Conservation (phyloP, 108 stramenopile species). For the Thalassiosira profunda region DNA sequence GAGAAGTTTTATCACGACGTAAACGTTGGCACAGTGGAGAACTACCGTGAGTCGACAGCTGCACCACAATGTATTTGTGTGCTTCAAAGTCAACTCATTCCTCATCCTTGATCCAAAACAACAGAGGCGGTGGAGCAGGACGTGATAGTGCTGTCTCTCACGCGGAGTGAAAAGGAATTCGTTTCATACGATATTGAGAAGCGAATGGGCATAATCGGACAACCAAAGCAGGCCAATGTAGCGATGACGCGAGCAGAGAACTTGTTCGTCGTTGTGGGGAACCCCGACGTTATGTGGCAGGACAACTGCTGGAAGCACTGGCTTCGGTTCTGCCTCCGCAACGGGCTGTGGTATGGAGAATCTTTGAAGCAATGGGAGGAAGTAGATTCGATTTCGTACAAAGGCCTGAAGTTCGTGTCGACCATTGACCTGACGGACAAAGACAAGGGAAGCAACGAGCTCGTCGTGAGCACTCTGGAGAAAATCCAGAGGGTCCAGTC, state of each 20-base stretch:
- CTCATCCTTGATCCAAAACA: no score
- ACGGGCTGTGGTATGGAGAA: constrained; percentile 76
- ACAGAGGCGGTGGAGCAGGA: constrained; percentile 79
- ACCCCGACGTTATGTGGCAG: constrained; percentile 60
- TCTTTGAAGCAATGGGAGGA: constrained; percentile 1
- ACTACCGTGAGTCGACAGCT: neutral
- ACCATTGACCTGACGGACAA: constrained; percentile 2
- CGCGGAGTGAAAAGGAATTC: constrained; percentile 56
- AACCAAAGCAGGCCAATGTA: constrained; percentile 76
- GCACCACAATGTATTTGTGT: neutral
- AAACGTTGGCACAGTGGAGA: no score
- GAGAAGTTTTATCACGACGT: constrained; percentile 45
- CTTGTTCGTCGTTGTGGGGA: constrained; percentile 73
- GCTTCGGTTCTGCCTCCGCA: constrained; percentile 67
- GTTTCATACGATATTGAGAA: constrained; percentile 52
- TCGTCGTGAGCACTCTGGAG: constrained; percentile 30
- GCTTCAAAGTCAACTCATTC: no score
- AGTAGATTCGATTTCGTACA: neutral
- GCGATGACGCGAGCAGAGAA: constrained; percentile 76
- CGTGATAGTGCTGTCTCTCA: constrained; percentile 71
- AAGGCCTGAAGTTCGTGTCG: neutral
- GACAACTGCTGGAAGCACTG: constrained; percentile 67
- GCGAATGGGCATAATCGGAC: constrained; percentile 65
- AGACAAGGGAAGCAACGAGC: neutral
- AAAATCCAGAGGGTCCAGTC: constrained; percentile 23